phyloP scores from a whole-genome alignment of 2,329 filamentous ascomycete species.

The Paracoccidioides lutzii region DNA sequence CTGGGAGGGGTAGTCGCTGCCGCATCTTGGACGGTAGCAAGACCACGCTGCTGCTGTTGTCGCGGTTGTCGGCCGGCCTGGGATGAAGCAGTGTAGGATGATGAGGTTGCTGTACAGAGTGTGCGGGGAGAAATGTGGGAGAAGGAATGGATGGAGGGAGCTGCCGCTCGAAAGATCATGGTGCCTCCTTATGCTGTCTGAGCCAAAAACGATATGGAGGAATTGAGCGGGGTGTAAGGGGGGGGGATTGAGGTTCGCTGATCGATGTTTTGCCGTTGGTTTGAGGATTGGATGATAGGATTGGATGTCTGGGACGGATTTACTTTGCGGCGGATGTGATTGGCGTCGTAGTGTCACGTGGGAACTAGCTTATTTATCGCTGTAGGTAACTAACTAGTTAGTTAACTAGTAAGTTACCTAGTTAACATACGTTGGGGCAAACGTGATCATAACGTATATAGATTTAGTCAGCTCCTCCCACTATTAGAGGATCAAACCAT shows the following conservation, averaged over 20 bases:
- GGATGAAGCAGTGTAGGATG: constrained; percentile 9
- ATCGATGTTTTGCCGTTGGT: constrained; percentile 13
- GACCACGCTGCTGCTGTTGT: constrained; percentile 44
- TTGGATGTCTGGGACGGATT: constrained; percentile 21
- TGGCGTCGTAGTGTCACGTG: constrained; percentile 25
- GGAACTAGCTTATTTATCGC: background rate
- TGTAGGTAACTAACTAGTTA: no score
- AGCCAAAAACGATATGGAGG: constrained; percentile 14
- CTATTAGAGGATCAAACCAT: no score
- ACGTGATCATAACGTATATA: no score
- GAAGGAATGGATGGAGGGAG: constrained; percentile 30
- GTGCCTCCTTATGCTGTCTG: constrained; percentile 22
- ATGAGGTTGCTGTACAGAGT: constrained; percentile 20
- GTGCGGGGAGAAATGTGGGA: constrained; percentile 30
- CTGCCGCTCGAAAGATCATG: constrained; percentile 36
- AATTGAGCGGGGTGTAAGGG: constrained; percentile 12
- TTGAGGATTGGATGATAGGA: constrained; percentile 1
- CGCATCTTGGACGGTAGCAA: constrained; percentile 67
- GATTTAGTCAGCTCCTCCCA: no score
- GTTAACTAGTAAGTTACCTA: background rate
- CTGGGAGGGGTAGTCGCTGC: constrained; percentile 48
- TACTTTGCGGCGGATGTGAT: constrained; percentile 26
- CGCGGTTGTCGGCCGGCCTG: constrained; percentile 18
- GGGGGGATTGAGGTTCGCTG: background rate
- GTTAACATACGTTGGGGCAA: background rate